These are phyloP conservation scores for Batrachochytrium dendrobatidis DNA, from an alignment of 371 early-diverging fungal genomes.

Conservation along the genomic window DNA sequence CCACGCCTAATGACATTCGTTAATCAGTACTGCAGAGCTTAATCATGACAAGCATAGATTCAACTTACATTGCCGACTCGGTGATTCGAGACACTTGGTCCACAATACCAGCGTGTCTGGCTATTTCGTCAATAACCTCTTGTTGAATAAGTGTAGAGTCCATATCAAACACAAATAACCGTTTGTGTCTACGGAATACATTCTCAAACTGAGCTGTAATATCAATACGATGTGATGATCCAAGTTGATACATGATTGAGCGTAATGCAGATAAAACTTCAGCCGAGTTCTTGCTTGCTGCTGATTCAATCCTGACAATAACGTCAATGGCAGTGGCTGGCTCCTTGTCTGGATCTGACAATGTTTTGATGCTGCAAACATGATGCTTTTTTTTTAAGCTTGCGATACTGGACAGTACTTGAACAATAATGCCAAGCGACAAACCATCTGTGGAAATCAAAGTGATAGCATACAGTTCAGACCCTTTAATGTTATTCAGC, in stretches of 20 bases:
- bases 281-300: too few species aligned
- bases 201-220: conserved; percentile 81
- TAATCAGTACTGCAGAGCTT: background rate
- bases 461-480: background rate
- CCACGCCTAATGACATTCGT: conserved; percentile 51
- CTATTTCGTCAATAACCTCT: conserved; percentile 98
- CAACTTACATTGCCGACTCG: conserved; percentile 63
- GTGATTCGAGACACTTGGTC: conserved; percentile 91
- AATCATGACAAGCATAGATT: background rate
- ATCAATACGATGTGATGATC: conserved; percentile 38
- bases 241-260: conserved; percentile 8
- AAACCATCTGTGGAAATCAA: background rate
- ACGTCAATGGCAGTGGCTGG: background rate
- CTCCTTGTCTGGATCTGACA: background rate
- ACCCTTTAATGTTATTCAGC: background rate
- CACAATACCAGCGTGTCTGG: conserved; percentile 81
- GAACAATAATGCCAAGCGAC: background rate
- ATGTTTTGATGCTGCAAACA: background rate
- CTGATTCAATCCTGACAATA: background rate
- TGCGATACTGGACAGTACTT: background rate
- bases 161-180: conserved; percentile 97
- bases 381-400: too few species aligned
- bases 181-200: conserved; percentile 81
- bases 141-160: conserved; percentile 96
- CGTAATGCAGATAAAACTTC: conserved; percentile 1